Evolutionary conservation across 352 stramenopile species (phyloP).

Genomic region (Phytophthora pistaciae): DNA sequence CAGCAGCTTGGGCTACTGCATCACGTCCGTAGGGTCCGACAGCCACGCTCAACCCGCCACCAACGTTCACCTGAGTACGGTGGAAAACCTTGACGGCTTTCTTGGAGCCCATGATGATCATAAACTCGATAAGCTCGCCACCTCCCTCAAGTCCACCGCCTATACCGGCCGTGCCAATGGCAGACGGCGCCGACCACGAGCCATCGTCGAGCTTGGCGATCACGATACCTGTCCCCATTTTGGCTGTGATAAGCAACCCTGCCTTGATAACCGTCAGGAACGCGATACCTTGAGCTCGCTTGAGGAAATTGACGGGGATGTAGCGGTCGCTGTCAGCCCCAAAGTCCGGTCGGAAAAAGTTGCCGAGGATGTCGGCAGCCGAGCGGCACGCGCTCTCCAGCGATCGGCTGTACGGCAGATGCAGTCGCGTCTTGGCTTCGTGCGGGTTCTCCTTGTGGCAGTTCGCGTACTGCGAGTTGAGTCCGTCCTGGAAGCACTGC

Average conservation of each 20-base stretch:
- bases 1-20: slow-evolving; percentile 83
- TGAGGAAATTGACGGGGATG: slow-evolving; percentile 84
- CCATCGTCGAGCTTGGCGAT: slow-evolving; percentile 89
- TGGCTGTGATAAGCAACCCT: slow-evolving; percentile 85
- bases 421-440: slow-evolving; percentile 71
- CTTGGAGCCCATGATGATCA: slow-evolving; percentile 95
- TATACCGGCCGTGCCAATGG: slow-evolving; percentile 93
- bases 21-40: slow-evolving; percentile 92
- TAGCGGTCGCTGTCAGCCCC: slow-evolving; percentile 78
- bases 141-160: slow-evolving; percentile 89
- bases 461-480: slow-evolving; percentile 81
- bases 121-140: slow-evolving; percentile 94
- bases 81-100: slow-evolving; percentile 94
- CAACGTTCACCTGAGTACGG: slow-evolving; percentile 91
- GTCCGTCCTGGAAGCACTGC: slow-evolving; percentile 73
- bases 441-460: slow-evolving; percentile 88
- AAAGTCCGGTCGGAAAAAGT: slow-evolving; percentile 80
- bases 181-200: slow-evolving; percentile 93
- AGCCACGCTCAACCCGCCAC: slow-evolving; percentile 90
- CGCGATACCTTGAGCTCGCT: slow-evolving; percentile 82
- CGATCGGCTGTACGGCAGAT: slow-evolving; percentile 78
- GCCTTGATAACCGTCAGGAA: slow-evolving; percentile 90
- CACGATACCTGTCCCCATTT: slow-evolving; percentile 89
- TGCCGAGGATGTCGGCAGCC: slow-evolving; percentile 80
- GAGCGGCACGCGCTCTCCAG: slow-evolving; percentile 83